Base-by-base conservation (phyloP, 1,284 basidiomycete genomes). In the Sporisorium exsertum region DNA sequence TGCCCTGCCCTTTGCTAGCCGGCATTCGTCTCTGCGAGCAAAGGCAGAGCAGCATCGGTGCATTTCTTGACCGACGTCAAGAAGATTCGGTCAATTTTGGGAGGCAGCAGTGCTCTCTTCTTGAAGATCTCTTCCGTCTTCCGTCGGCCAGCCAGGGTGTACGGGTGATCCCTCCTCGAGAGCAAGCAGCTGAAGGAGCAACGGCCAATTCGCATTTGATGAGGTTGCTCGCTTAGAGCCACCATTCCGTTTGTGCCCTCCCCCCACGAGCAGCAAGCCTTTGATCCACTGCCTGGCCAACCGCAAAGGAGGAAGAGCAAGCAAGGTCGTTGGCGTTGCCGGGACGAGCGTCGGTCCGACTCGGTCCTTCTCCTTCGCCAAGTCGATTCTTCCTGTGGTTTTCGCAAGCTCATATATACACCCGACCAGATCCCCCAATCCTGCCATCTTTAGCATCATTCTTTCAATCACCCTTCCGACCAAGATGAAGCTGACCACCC, bases 401-500 rank as follows among this genome's bases (percentile, higher is more conserved):
- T 18, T 27, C 15, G 29, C 29, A 6, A 13, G 5, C 43, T 6
- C 27, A 37, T 47, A 58, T 58, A 47, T 57, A 54, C 24, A 16
- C n/a, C 53, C 10, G n/a, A n/a, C n/a, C 18, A 5, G 29, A 32
- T 18, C 24, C 27, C 51, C 5, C 37, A n/a, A 29, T 56, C 37
- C 29, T 22, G 29, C 33, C 32, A 29, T 37, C 33, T 7, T n/a
- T 9, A 10, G 18, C 47, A 4, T 15, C 35, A 18, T 50, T 10
- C 35, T 42, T n/a, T 15, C 29, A 1, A 26, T 18, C 26, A 15
- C 47, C 16, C 18, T 20, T 12, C n/a, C n/a, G 46, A 20, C 33
- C 45, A 71, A 33, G 32, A 71, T 71, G 68, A 71, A 65, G 55
- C 29, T 61, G 29, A 35, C 49, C 45, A 13, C 56, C n/a, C 57